These are phyloP conservation scores for Leptographium radiaticola DNA, from an alignment of 2,329 filamentous ascomycete genomes.

Conservation along the genomic window DNA sequence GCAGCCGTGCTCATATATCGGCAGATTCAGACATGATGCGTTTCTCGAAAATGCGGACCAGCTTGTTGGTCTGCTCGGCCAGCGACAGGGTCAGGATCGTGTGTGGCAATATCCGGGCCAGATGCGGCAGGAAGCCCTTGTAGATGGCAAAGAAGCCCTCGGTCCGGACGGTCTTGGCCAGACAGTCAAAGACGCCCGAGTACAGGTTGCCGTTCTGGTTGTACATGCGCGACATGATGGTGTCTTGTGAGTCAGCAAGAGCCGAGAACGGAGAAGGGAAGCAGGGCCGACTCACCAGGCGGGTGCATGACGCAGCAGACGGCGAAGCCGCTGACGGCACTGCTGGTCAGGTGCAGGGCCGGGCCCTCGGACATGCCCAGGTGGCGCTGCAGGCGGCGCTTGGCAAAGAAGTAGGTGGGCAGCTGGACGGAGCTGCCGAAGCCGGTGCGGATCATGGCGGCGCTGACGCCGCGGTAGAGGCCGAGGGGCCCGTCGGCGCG, in stretches of 20 bases:
- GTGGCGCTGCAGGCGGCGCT: conserved; percentile 70
- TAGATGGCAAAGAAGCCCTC: conserved; percentile 90
- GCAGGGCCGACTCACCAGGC: conserved; percentile 56
- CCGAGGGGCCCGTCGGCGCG: conserved; percentile 62
- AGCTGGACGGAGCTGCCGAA: conserved; percentile 94
- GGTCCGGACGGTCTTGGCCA: conserved; percentile 79
- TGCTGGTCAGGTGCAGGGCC: conserved; percentile 77
- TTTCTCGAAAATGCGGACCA: conserved; percentile 66
- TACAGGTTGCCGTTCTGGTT: conserved; percentile 99
- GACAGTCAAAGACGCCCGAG: conserved; percentile 79
- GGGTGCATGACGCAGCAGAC: conserved; percentile 98
- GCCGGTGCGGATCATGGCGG: conserved; percentile 90
- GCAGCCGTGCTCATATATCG: conserved; percentile 12
- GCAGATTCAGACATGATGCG: conserved; percentile 32
- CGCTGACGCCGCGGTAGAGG: conserved; percentile 79
- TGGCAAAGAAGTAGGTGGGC: conserved; percentile 96
- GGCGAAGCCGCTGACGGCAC: conserved; percentile 82
- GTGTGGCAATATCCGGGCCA: conserved; percentile 88
- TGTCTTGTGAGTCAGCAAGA: conserved; percentile 44
- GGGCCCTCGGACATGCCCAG: conserved; percentile 84
- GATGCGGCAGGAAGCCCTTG: conserved; percentile 92
- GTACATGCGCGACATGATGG: conserved; percentile 97
- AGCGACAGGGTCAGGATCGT: conserved; percentile 87
- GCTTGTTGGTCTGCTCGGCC: conserved; percentile 93
- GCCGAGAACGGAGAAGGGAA: neutral